These are phyloP conservation scores for Chimonanthus praecox DNA, from an alignment of 164 flowering plant species.

Conservation along the genomic window DNA sequence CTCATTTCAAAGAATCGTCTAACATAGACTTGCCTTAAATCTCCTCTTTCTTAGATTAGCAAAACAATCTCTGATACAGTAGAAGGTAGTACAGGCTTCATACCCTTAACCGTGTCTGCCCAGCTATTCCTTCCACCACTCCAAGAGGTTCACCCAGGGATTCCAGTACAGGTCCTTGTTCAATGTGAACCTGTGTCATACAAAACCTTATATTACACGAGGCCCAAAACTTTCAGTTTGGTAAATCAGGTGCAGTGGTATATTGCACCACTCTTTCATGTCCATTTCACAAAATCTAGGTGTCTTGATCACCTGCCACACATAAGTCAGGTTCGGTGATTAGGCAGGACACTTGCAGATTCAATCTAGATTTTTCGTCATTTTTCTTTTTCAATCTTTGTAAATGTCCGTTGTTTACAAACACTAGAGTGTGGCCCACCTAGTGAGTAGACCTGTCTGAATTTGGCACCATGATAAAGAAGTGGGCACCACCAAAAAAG, in stretches of 20 bases:
- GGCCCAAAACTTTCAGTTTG: background rate
- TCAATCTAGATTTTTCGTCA: no score
- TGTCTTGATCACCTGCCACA: no score
- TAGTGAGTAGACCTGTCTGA: background rate
- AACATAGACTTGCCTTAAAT: background rate
- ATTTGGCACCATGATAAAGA: background rate
- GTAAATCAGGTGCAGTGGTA: background rate
- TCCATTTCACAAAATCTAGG: background rate
- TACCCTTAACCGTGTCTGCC: conserved; percentile 92
- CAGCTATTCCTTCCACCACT: conserved; percentile 90
- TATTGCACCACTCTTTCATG: background rate
- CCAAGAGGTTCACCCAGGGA: conserved; percentile 84
- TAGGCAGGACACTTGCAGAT: no score
- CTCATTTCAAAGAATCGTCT: no score
- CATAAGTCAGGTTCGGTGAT: no score
- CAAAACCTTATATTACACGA: conserved; percentile 4
- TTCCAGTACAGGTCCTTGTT: conserved; percentile 97
- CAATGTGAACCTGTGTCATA: conserved; percentile 79
- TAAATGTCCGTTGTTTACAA: background rate
- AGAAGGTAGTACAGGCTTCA: background rate
- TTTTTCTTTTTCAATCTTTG: background rate
- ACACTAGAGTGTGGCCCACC: background rate
- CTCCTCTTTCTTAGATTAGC: background rate
- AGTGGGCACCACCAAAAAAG: background rate
- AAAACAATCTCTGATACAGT: background rate